These are phyloP conservation scores for Catenaria anguillulae DNA, from an alignment of 371 early-diverging fungal genomes.

Conservation along the genomic window DNA sequence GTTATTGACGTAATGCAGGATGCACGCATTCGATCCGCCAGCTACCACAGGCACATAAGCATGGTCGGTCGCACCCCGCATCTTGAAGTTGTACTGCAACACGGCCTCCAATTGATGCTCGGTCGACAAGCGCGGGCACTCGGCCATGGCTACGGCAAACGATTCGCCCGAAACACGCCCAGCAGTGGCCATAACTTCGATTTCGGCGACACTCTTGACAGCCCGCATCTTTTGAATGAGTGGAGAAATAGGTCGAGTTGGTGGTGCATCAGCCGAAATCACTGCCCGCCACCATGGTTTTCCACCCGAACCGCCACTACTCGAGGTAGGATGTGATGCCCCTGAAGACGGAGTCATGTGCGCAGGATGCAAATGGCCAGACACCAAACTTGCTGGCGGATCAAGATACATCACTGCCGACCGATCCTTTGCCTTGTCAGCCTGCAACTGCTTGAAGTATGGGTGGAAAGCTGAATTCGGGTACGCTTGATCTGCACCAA, in stretches of 20 bases:
- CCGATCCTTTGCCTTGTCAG: not conserved
- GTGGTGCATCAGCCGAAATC: conserved; percentile 7
- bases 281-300: conserved; percentile 9
- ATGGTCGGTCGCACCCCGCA: conserved; percentile 52
- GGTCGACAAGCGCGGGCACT: not conserved
- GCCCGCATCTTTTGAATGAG: conserved; percentile 55
- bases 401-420: not conserved
- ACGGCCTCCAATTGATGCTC: conserved; percentile 50
- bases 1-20: conserved; percentile 88
- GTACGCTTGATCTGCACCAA: not conserved
- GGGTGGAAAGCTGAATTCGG: not conserved
- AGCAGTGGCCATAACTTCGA: conserved; percentile 59
- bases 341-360: too few species aligned
- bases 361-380: too few species aligned
- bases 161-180: conserved; percentile 61
- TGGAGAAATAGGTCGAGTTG: conserved; percentile 11
- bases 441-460: not conserved
- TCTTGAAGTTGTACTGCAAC: conserved; percentile 60
- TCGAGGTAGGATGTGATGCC: too few species aligned
- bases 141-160: conserved; percentile 25
- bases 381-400: not conserved
- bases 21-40: conserved; percentile 70
- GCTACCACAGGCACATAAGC: conserved; percentile 96
- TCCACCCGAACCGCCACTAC: too few species aligned
- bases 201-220: conserved; percentile 59